phyloP scores from a whole-genome alignment of 208 protist genomes.

The Borovskyia barvae region DNA sequence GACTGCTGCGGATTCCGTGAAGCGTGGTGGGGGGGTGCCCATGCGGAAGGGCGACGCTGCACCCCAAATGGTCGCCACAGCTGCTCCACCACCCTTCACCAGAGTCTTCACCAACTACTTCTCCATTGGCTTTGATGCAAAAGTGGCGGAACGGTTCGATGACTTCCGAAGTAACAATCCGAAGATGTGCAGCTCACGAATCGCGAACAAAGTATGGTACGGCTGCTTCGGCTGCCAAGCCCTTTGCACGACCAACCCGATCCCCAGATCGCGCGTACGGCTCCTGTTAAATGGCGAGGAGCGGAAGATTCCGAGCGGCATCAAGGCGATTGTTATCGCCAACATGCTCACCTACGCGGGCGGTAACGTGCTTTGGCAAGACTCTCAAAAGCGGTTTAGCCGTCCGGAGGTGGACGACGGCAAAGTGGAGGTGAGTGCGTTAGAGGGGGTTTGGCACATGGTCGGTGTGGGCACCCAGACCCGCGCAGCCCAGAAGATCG shows the following conservation, averaged over 20 bases:
- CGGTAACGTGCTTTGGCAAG: slow-evolving; percentile 50
- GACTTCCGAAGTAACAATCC: slow-evolving; percentile 50
- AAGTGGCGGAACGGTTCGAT: slow-evolving; percentile 39
- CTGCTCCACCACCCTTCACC: too few species aligned
- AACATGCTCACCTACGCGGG: slow-evolving; percentile 60
- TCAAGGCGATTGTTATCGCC: slow-evolving; percentile 44
- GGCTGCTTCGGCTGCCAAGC: slow-evolving; percentile 45
- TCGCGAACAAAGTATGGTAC: slow-evolving; percentile 64
- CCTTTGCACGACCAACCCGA: slow-evolving; percentile 28
- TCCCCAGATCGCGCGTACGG: slow-evolving; percentile 28
- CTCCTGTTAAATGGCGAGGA: slow-evolving; percentile 29
- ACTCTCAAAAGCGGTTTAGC: slow-evolving; percentile 22
- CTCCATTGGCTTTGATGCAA: slow-evolving; percentile 66
- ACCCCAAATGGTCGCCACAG: too few species aligned
- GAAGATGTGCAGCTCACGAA: slow-evolving; percentile 30
- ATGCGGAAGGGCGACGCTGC: too few species aligned
- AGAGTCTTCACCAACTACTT: slow-evolving; percentile 67
- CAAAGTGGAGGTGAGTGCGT: slow-evolving; percentile 32
- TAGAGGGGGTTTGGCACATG: slow-evolving; percentile 60
- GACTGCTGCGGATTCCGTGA: too few species aligned
- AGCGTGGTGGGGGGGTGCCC: too few species aligned
- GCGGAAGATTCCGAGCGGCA: slow-evolving; percentile 26
- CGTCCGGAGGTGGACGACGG: slow-evolving; percentile 31
- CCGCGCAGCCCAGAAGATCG: slow-evolving; percentile 34
- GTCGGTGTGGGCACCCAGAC: slow-evolving; percentile 44